Percentiles rank a stretch among this genome's conserved stretches.
Evolutionary conservation across 1,139 yeast species (phyloP).

Genomic region (Magnusiomyces tetraspermus): DNA sequence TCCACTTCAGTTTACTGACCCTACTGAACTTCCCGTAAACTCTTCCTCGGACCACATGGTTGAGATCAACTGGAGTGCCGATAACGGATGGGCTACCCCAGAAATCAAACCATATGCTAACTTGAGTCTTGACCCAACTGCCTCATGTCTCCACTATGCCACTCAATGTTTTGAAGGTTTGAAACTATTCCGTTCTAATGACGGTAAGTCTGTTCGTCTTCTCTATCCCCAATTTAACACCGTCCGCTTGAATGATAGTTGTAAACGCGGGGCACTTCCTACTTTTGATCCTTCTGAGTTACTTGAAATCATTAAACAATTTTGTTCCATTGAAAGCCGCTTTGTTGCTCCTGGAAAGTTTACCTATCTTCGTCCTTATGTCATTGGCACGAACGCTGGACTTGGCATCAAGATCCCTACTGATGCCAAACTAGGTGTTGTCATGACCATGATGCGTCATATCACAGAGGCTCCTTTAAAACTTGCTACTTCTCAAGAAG

Average conservation of each 20-base stretch:
- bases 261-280: slow-evolving; percentile 36
- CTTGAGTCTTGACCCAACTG: slow-evolving; percentile 28
- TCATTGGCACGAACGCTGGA: slow-evolving; percentile 31
- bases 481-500: slow-evolving; percentile 31
- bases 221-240: slow-evolving; percentile 39
- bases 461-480: slow-evolving; percentile 31
- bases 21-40: slow-evolving; percentile 16
- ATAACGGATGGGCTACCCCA: slow-evolving; percentile 37
- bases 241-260: slow-evolving; percentile 36
- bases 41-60: slow-evolving; percentile 37
- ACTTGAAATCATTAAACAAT: slow-evolving; percentile 33
- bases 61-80: slow-evolving; percentile 35
- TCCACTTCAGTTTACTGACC: slow-evolving; percentile 7
- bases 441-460: slow-evolving; percentile 33
- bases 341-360: slow-evolving; percentile 31
- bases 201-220: slow-evolving; percentile 32
- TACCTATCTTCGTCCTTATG: slow-evolving; percentile 28
- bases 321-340: slow-evolving; percentile 32
- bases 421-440: slow-evolving; percentile 34
- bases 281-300: slow-evolving; percentile 36
- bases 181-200: slow-evolving; percentile 28
- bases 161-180: slow-evolving; percentile 32
- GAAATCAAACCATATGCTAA: slow-evolving; percentile 36
- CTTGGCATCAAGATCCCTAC: slow-evolving; percentile 36
- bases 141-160: slow-evolving; percentile 30